These are phyloP conservation scores for Yamadazyma laniorum DNA, from an alignment of 805 yeast genomes.

Conservation along the genomic window DNA sequence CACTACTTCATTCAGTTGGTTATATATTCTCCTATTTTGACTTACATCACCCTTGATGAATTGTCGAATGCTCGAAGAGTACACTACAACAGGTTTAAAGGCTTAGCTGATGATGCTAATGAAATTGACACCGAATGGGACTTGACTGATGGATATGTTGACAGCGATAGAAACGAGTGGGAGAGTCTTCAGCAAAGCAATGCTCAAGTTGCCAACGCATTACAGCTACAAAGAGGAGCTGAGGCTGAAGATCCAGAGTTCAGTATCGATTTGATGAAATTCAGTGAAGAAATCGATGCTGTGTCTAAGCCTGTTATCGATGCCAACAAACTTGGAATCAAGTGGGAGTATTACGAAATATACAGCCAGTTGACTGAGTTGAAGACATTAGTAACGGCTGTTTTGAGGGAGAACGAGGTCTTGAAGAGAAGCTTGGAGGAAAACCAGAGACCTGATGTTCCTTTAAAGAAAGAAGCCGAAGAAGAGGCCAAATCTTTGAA, in stretches of 20 bases:
- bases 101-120: slow-evolving; percentile 74
- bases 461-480: slow-evolving; percentile 2
- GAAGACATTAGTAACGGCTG: slow-evolving; percentile 30
- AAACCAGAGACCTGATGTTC: slow-evolving; percentile 1
- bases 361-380: slow-evolving; percentile 51
- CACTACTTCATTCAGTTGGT: slow-evolving; percentile 60
- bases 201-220: slow-evolving; percentile 35
- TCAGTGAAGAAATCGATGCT: slow-evolving; percentile 49
- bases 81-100: slow-evolving; percentile 62
- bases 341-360: slow-evolving; percentile 62
- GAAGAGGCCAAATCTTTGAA: not conserved
- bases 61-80: slow-evolving; percentile 66
- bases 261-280: slow-evolving; percentile 45
- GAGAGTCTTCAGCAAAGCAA: slow-evolving; percentile 39
- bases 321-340: slow-evolving; percentile 54
- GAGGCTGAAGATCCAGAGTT: slow-evolving; percentile 71
- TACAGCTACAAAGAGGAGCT: slow-evolving; percentile 56
- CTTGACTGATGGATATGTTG: slow-evolving; percentile 66
- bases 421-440: slow-evolving; percentile 1
- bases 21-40: slow-evolving; percentile 66
- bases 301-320: slow-evolving; percentile 59
- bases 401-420: slow-evolving; percentile 6
- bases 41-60: slow-evolving; percentile 62
- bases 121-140: slow-evolving; percentile 81
- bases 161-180: slow-evolving; percentile 31